Conservation (phyloP, 2,329 filamentous ascomycete genomes). For the Colletotrichum tropicicola region DNA sequence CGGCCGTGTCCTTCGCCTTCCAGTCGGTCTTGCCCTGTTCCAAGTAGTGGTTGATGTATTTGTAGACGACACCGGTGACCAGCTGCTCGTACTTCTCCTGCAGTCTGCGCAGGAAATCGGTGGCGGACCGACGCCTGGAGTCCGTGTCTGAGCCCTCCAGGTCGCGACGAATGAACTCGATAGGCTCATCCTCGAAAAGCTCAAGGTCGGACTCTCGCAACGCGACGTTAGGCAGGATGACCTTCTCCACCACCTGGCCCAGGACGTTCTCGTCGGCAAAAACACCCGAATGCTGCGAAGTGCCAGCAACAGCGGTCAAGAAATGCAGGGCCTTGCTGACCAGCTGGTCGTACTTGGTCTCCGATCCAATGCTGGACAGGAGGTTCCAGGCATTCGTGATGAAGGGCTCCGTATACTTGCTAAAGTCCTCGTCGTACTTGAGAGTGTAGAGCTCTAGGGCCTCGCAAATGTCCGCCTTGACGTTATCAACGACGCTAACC, state of each 20-base stretch:
- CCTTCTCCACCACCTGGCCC: slow-evolving; percentile 91
- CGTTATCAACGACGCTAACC: slow-evolving; percentile 82
- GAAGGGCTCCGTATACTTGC: slow-evolving; percentile 81
- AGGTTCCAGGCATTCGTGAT: slow-evolving; percentile 92
- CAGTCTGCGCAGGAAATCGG: slow-evolving; percentile 90
- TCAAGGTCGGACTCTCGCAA: slow-evolving; percentile 94
- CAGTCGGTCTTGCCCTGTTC: slow-evolving; percentile 84
- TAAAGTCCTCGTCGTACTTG: slow-evolving; percentile 96
- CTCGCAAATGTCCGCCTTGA: slow-evolving; percentile 95
- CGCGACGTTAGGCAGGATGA: slow-evolving; percentile 91
- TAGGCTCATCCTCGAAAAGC: slow-evolving; percentile 97
- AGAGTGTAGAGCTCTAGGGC: slow-evolving; percentile 88
- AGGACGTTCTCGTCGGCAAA: slow-evolving; percentile 87
- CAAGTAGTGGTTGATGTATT: slow-evolving; percentile 88
- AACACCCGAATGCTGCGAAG: slow-evolving; percentile 78
- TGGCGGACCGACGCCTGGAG: slow-evolving; percentile 89
- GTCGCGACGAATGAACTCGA: slow-evolving; percentile 96
- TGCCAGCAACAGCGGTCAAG: slow-evolving; percentile 86
- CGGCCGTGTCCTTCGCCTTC: slow-evolving; percentile 98
- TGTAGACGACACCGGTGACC: slow-evolving; percentile 87
- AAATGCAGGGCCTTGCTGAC: slow-evolving; percentile 97
- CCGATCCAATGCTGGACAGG: slow-evolving; percentile 83
- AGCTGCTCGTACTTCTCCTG: slow-evolving; percentile 87
- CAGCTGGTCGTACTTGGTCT: slow-evolving; percentile 93
- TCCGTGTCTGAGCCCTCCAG: slow-evolving; percentile 96